phyloP scores from a whole-genome alignment of 2,329 filamentous ascomycete genomes.

The Eurotiales sp. region DNA sequence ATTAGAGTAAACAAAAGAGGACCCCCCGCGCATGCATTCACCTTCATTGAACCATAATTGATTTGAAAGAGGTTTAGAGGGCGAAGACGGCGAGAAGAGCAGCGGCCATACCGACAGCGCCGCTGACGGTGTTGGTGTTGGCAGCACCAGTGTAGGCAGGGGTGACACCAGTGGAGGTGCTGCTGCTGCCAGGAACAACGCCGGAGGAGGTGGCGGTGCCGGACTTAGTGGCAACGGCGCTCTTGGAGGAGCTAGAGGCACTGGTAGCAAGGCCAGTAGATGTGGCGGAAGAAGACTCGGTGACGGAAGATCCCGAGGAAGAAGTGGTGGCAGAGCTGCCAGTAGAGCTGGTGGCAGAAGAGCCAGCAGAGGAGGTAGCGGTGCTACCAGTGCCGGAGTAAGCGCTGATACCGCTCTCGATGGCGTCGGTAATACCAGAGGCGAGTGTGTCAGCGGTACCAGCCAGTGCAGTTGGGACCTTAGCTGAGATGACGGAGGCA shows the following conservation, averaged over 20 bases:
- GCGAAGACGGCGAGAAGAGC: conserved; percentile 18
- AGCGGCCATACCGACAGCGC: conserved; percentile 17
- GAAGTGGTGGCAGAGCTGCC: conserved; percentile 1
- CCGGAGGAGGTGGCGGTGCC: conserved; percentile 10
- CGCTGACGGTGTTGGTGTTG: conserved; percentile 15
- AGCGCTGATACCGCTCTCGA: conserved; percentile 27
- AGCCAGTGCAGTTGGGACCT: conserved; percentile 26
- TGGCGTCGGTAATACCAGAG: conserved; percentile 27
- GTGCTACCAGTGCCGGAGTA: neutral
- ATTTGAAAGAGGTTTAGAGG: conserved; percentile 18
- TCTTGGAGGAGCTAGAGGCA: no score
- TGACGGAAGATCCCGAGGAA: conserved; percentile 2
- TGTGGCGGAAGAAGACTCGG: conserved; percentile 3
- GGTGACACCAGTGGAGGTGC: conserved; percentile 3
- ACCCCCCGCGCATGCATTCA: no score
- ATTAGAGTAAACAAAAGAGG: no score
- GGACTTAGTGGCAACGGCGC: neutral
- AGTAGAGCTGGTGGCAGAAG: conserved; percentile 8
- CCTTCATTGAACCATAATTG: no score
- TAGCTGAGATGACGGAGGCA: conserved; percentile 25
- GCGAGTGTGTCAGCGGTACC: conserved; percentile 25
- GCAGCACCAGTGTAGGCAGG: conserved; percentile 18
- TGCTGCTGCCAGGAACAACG: conserved; percentile 3
- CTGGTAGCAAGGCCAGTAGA: conserved; percentile 6
- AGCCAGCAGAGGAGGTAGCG: conserved; percentile 6